phyloP scores from a whole-genome alignment of 495 filamentous ascomycete genomes.

The Penicillium tannophilum region DNA sequence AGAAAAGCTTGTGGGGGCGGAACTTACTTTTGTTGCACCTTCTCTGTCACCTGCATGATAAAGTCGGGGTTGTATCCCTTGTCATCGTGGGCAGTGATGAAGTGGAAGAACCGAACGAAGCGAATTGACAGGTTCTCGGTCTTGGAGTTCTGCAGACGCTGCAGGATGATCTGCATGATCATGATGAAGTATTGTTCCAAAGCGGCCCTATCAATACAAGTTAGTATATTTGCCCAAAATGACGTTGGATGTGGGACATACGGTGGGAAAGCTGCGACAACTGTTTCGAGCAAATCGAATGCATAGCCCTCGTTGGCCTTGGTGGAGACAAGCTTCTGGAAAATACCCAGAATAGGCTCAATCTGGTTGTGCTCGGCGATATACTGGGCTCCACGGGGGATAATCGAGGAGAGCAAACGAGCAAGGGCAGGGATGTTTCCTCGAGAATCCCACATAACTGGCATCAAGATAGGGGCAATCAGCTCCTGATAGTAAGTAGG shows the following conservation, averaged over 20 bases:
- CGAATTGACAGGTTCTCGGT: constrained; percentile 80
- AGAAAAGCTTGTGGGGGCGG: not conserved
- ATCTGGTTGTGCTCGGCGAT: constrained; percentile 77
- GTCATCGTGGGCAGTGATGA: constrained; percentile 73
- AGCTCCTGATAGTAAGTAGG: constrained; percentile 76
- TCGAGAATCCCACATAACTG: constrained; percentile 80
- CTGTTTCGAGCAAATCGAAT: constrained; percentile 85
- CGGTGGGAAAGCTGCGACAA: constrained; percentile 70
- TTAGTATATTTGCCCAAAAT: constrained; percentile 14
- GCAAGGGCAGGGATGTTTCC: constrained; percentile 92
- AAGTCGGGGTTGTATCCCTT: constrained; percentile 87
- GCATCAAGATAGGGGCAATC: constrained; percentile 71
- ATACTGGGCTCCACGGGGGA: constrained; percentile 69
- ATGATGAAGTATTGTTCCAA: constrained; percentile 76
- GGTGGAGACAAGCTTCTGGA: constrained; percentile 78
- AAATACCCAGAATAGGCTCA: constrained; percentile 82
- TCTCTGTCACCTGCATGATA: constrained; percentile 77
- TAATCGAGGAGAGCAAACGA: constrained; percentile 79
- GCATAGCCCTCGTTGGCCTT: constrained; percentile 78
- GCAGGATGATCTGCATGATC: constrained; percentile 81
- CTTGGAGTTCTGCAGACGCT: constrained; percentile 71
- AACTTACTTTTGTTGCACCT: constrained; percentile 70
- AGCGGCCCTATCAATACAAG: constrained; percentile 46
- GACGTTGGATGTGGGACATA: constrained; percentile 41
- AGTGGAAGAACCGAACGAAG: constrained; percentile 90